Evolutionary conservation across 2,329 filamentous ascomycete species (phyloP), one percentile per base, ranked within the genome.

Genomic region (Talaromyces sp.): DNA sequence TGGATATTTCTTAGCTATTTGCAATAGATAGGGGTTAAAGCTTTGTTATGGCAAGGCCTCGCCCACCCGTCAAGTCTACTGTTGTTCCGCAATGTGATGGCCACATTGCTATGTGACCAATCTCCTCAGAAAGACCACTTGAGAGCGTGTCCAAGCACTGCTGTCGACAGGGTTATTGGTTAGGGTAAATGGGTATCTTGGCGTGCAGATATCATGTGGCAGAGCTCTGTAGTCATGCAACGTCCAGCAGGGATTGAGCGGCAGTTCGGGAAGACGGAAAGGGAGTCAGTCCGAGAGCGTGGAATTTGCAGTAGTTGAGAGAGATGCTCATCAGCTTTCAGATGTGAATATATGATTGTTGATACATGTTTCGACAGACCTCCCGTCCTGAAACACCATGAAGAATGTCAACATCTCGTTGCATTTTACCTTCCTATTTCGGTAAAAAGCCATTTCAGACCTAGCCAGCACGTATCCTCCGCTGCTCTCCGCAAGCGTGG

Each of bases 151-250:
- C 8, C 27, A n/a, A 52, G 27, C 31, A 35, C 16, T 11, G 13
- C 22, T 27, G 7, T 50, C 3, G 52, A 39, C 52, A 37, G 52
- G 52, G 33, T 14, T 56, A n/a, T 56, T 39, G n/a, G 14, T 56
- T 56, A 56, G 31, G 52, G 52, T 24, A 56, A 56, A 56, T 22
- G 52, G n/a, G 13, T 6, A 3, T 39, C 57, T 61, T 49, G 59
- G 59, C 45, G 31, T 61, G 59, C 45, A 52, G 59, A 50, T 61
- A 61, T 50, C 33, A 61, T 61, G 59, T 50, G 59, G 33, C n/a
- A n/a, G n/a, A n/a, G n/a, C n/a, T n/a, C n/a, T n/a, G n/a, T n/a
- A n/a, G n/a, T 14, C 35, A 50, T 61, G 45, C 59, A 50, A 50
- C 45, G 14, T 39, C 49, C 13, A 39, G 45, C 59, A 49, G 43